A percentile compares a stretch with the other conserved stretches of the same genome.
phyloP scores from a whole-genome alignment of 257 asterid species.

The Craterostigma plantagineum region DNA sequence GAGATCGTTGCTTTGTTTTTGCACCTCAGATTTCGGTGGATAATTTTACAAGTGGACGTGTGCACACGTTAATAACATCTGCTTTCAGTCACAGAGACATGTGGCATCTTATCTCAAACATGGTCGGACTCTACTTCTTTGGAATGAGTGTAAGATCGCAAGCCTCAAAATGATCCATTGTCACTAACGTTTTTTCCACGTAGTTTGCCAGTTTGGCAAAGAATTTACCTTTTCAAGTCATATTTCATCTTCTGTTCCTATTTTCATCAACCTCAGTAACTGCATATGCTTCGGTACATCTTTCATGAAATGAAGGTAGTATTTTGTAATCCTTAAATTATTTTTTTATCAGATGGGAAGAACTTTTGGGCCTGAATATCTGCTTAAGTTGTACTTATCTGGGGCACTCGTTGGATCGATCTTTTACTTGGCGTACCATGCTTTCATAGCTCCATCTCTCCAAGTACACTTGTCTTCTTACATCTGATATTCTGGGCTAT shows the following conservation, averaged over 20 bases:
- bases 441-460: slow-evolving; percentile 34
- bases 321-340: slow-evolving; percentile 10
- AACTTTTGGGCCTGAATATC: slow-evolving; percentile 55
- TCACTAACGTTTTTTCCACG: background rate
- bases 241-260: too few relatives aligned
- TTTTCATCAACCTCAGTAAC: too few relatives aligned
- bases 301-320: too few relatives aligned
- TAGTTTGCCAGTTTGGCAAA: too few relatives aligned
- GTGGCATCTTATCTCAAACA: slow-evolving; percentile 46
- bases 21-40: slow-evolving; percentile 59
- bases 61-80: slow-evolving; percentile 65
- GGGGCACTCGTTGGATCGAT: slow-evolving; percentile 83
- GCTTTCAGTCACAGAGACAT: slow-evolving; percentile 70
- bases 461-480: slow-evolving; percentile 25
- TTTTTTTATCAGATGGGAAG: slow-evolving; percentile 39
- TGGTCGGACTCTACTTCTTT: slow-evolving; percentile 76
- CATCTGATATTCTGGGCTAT: background rate
- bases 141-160: slow-evolving; percentile 60
- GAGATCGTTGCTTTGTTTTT: slow-evolving; percentile 9
- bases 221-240: too few relatives aligned
- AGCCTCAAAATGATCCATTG: slow-evolving; percentile 1
- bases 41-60: slow-evolving; percentile 57
- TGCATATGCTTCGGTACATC: too few relatives aligned
- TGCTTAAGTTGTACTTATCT: slow-evolving; percentile 59
- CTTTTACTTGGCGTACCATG: slow-evolving; percentile 59